A percentile compares a stretch with the other conserved stretches of the same genome.
Conservation (phyloP, 23 red algal genomes). For the Gracilaria gracilis region DNA sequence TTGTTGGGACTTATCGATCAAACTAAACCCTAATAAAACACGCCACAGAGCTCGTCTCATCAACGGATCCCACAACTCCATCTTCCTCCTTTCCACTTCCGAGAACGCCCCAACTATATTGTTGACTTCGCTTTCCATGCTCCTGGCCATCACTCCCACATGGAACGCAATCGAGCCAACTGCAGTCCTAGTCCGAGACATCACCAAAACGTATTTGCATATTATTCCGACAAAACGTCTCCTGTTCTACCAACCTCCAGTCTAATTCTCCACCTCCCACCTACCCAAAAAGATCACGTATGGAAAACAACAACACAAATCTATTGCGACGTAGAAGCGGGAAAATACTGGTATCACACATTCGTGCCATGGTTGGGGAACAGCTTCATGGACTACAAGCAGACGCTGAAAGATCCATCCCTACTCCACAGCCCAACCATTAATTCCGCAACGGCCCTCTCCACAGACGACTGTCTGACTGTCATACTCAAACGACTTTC, state of each 20-base stretch:
- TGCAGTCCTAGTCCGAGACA: not conserved
- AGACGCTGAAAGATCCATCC: constrained; percentile 4
- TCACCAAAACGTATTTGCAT: constrained; percentile 38
- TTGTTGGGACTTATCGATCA: constrained; percentile 20
- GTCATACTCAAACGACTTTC: not conserved
- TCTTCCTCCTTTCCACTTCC: not conserved
- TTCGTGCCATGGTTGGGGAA: not conserved
- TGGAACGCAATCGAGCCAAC: not conserved
- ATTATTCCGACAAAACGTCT: not conserved
- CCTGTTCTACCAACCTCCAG: constrained; percentile 4
- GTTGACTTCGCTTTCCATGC: not conserved
- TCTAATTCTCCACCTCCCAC: not conserved
- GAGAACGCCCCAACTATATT: constrained; percentile 17
- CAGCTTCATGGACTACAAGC: constrained; percentile 6
- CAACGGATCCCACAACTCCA: not conserved
- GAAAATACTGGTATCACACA: constrained; percentile 1
- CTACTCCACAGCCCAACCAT: constrained; percentile 6
- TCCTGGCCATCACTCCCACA: not conserved
- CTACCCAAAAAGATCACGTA: not conserved
- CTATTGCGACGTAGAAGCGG: constrained; percentile 16
- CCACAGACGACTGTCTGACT: constrained; percentile 14
- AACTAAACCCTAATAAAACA: not conserved
- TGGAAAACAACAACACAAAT: constrained; percentile 2
- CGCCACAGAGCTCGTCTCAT: constrained; percentile 1
- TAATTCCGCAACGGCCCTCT: not conserved